phyloP scores from a whole-genome alignment of 805 yeast species.

The Candida schatavii region DNA sequence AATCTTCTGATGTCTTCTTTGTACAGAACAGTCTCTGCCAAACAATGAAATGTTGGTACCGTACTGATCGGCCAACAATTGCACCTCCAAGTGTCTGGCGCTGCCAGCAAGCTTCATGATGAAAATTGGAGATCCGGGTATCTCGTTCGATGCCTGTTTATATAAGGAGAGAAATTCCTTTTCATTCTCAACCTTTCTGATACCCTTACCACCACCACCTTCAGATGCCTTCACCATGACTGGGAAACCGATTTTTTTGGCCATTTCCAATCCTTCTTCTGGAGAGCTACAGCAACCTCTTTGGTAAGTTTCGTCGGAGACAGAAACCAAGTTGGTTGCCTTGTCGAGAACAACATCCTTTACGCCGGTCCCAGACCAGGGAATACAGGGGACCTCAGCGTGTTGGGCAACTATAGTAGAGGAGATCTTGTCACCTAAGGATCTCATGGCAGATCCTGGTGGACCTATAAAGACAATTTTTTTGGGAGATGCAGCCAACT shows the following conservation, averaged over 20 bases:
- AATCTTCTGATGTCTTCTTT: conserved; percentile 98
- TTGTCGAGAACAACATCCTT: conserved; percentile 71
- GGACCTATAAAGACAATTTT: conserved; percentile 95
- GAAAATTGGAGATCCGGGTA: conserved; percentile 98
- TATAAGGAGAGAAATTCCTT: conserved; percentile 73
- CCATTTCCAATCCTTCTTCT: conserved; percentile 85
- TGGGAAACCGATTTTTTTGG: conserved; percentile 90
- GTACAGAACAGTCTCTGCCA: conserved; percentile 99
- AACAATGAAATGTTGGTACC: conserved; percentile 96
- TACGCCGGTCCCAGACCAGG: conserved; percentile 99
- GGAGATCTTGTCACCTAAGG: conserved; percentile 97
- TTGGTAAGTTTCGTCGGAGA: conserved; percentile 75
- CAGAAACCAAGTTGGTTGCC: conserved; percentile 79
- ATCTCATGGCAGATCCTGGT: conserved; percentile 98
- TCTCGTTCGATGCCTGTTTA: conserved; percentile 94
- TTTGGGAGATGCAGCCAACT: conserved; percentile 87
- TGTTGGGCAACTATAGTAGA: conserved; percentile 99
- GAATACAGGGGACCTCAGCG: conserved; percentile 97
- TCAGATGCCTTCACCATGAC: conserved; percentile 99
- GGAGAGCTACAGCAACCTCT: conserved; percentile 86
- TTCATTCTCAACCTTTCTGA: conserved; percentile 88
- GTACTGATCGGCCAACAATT: conserved; percentile 94
- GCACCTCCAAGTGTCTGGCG: conserved; percentile 98
- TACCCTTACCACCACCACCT: conserved; percentile 99
- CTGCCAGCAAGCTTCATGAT: conserved; percentile 96